Evolutionary conservation across 257 asterid genomes (phyloP).

Genomic region (Parsonsia alboflavescens): DNA sequence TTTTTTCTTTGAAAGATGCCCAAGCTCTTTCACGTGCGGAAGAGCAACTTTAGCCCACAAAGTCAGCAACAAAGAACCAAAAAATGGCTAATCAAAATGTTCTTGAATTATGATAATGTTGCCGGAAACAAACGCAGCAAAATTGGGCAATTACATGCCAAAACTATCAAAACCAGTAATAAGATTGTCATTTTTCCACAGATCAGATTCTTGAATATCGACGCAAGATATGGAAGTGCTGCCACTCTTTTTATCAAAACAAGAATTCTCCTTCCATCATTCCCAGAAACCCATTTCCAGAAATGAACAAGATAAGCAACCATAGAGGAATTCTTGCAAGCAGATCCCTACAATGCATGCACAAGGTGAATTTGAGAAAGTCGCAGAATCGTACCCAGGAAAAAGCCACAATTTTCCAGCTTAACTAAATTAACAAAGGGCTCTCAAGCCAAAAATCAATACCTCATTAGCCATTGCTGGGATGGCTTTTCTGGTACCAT

Average conservation of each 20-base stretch:
- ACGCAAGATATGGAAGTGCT: conserved; percentile 2
- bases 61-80: neutral
- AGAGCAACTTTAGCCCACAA: neutral
- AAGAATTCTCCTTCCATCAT: conserved; percentile 3
- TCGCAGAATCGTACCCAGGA: neutral
- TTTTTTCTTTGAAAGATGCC: neutral
- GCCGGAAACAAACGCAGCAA: neutral
- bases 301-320: conserved; percentile 1
- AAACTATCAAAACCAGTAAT: conserved; percentile 3
- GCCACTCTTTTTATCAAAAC: neutral
- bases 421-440: neutral
- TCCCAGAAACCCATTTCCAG: neutral
- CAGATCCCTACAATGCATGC: conserved; percentile 7
- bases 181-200: conserved; percentile 11
- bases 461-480: neutral
- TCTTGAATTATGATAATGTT: neutral
- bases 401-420: neutral
- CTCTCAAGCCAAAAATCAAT: neutral
- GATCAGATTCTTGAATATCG: conserved; percentile 10
- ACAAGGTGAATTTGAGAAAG: neutral
- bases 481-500: neutral
- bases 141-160: neutral
- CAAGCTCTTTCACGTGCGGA: neutral
- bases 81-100: neutral
- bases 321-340: neutral